Conservation (phyloP, 2,329 filamentous ascomycete species). For the Neonectria hederae region DNA sequence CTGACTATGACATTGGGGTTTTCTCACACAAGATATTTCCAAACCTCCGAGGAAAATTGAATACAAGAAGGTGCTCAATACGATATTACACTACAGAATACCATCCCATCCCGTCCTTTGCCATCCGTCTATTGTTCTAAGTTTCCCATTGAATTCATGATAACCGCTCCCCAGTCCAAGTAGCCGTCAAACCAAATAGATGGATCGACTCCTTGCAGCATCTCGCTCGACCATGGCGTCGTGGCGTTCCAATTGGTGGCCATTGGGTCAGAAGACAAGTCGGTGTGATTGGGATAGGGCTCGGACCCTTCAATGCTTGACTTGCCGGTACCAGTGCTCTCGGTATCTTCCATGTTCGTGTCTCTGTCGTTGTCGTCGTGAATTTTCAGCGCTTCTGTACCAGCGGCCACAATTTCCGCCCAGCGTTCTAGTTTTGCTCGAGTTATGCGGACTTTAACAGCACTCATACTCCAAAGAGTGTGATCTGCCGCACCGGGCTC, state of each 20-base stretch:
- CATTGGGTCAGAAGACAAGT: slow-evolving; percentile 38
- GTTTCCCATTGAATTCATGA: slow-evolving; percentile 45
- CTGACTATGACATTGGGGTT: neutral
- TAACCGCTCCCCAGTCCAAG: slow-evolving; percentile 47
- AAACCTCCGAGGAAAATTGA: neutral
- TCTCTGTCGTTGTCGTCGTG: slow-evolving; percentile 30
- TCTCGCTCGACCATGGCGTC: slow-evolving; percentile 45
- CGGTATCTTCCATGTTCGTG: slow-evolving; percentile 26
- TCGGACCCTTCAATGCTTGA: slow-evolving; percentile 7
- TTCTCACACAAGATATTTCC: too few species aligned
- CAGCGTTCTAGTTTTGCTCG: slow-evolving; percentile 58
- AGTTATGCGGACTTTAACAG: slow-evolving; percentile 58
- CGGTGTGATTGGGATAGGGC: slow-evolving; percentile 22
- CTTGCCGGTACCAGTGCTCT: slow-evolving; percentile 3
- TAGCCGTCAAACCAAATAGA: slow-evolving; percentile 49
- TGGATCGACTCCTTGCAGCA: slow-evolving; percentile 48
- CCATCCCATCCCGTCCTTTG: neutral
- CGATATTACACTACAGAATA: neutral
- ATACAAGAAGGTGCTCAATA: neutral
- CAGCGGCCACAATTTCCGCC: slow-evolving; percentile 55
- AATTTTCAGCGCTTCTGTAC: slow-evolving; percentile 42
- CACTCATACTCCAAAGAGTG: slow-evolving; percentile 60
- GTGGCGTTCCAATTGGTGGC: slow-evolving; percentile 40
- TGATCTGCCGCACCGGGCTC: slow-evolving; percentile 51
- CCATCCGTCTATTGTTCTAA: slow-evolving; percentile 32